These are phyloP conservation scores for Allomyces javanicus DNA, from an alignment of 192 early-diverging fungal species.

Conservation along the genomic window DNA sequence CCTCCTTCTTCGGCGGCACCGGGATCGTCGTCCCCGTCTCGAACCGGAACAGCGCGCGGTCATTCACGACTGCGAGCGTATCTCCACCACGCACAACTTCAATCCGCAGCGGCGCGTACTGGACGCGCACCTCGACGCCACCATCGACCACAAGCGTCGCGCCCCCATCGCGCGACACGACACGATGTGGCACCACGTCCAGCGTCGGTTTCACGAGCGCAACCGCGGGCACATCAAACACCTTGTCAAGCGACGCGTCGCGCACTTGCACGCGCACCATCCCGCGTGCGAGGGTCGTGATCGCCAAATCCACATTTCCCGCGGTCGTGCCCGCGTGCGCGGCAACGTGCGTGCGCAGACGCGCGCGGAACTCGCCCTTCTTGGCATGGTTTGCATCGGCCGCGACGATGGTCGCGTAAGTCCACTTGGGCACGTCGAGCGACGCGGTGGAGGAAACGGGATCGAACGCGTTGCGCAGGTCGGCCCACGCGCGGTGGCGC, in stretches of 20 bases:
- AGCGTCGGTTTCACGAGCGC: not conserved
- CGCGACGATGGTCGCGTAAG: not conserved
- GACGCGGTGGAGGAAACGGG: conserved; percentile 7
- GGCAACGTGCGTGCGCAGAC: conserved; percentile 2
- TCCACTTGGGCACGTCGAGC: conserved; percentile 1
- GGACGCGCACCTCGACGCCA: conserved; percentile 11
- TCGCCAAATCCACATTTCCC: not conserved
- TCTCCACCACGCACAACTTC: not conserved
- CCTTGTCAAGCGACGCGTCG: conserved; percentile 2
- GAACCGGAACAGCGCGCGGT: not conserved
- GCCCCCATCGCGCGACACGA: not conserved
- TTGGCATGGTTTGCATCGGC: not conserved
- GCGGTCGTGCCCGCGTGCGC: not conserved
- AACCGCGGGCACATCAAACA: not conserved
- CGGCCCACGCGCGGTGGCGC: conserved; percentile 71
- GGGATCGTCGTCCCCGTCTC: not conserved
- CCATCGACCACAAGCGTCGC: conserved; percentile 2
- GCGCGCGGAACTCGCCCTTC: conserved; percentile 4
- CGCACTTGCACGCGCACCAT: not conserved
- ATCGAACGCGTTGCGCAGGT: conserved; percentile 15
- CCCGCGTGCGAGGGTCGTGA: not conserved
- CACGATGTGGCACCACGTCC: not conserved
- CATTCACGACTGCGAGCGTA: not conserved
- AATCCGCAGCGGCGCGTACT: conserved; percentile 1
- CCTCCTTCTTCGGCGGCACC: not conserved